Base-by-base conservation (phyloP, 495 filamentous ascomycete genomes). In the Talaromyces liani region DNA sequence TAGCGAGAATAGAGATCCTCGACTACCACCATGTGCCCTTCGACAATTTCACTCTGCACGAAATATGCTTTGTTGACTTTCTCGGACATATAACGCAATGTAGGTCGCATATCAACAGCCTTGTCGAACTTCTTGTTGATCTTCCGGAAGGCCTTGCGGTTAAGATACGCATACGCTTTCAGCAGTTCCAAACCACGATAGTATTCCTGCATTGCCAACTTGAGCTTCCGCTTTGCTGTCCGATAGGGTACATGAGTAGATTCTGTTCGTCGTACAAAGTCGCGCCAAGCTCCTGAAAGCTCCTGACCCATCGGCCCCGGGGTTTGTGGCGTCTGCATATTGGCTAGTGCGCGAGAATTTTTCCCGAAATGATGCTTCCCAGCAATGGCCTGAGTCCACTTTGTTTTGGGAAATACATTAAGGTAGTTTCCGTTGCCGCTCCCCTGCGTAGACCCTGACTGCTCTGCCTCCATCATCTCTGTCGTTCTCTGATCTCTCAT, bases 71-170 rank as follows among this genome's bases (percentile, higher is more conserved):
- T 89, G 77, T 92, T 92, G 61, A 98, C 90, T 69, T 91, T 93
- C 65, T 97, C 94, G 9, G 86, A 87, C 91, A 96, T 93, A 70
- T 92, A 98, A 34, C 89, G 82, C 66, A 88, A 81, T 7, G 88
- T 83, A 2, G 90, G 89, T 27, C 87, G 84, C 56, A 91, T 85
- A 65, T 93, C 85, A 60, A 91, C 84, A 6, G 86, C 84, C 73
- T 98, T 98, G 77, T 98, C 93, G 68, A 92, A 97, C 76, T 98
- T 98, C 76, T 98, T 98, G 74, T 94, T 98, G 70, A 98, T 92
- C 72, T 98, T 98, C 7, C 93, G 89, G 64, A 98, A 97, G 1
- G 92, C 95, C 2, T 91, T 94, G 57, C 89, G 82, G 69, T 98
- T 98, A 14, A 97, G 77, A 20, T 92, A 80, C 6, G 91, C 88